Conservation (phyloP, 1,284 basidiomycete genomes). For the Schizophyllum commune region DNA sequence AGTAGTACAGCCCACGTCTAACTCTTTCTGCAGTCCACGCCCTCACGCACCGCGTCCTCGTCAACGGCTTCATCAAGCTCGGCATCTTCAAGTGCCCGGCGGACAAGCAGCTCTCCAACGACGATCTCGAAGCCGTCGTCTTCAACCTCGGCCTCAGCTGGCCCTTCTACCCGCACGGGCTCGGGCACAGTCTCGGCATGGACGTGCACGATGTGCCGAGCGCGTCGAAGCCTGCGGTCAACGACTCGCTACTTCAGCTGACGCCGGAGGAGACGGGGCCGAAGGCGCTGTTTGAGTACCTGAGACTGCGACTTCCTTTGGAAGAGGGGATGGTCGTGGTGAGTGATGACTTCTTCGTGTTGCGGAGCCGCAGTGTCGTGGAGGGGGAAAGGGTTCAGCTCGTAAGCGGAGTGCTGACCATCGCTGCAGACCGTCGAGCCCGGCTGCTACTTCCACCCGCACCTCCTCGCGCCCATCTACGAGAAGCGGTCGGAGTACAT, state of each 20-base stretch:
- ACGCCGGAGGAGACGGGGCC: slow-evolving; percentile 32
- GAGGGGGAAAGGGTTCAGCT: too few species aligned
- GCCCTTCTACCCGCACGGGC: slow-evolving; percentile 88
- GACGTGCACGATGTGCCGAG: slow-evolving; percentile 85
- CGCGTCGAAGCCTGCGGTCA: slow-evolving; percentile 57
- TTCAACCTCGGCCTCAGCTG: slow-evolving; percentile 68
- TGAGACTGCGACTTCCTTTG: slow-evolving; percentile 69
- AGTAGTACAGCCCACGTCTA: not conserved
- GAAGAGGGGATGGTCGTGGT: slow-evolving; percentile 79
- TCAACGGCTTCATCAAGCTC: slow-evolving; percentile 73
- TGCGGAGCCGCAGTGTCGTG: too few species aligned
- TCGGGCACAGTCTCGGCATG: slow-evolving; percentile 83
- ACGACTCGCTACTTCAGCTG: slow-evolving; percentile 31
- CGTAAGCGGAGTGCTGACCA: slow-evolving; percentile 1
- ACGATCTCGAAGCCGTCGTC: slow-evolving; percentile 60
- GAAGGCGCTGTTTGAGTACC: slow-evolving; percentile 65
- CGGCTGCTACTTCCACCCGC: slow-evolving; percentile 80
- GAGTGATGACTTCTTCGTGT: slow-evolving; percentile 22
- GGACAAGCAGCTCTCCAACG: slow-evolving; percentile 38
- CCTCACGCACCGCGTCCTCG: slow-evolving; percentile 70
- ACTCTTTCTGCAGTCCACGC: slow-evolving; percentile 56
- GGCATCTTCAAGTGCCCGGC: slow-evolving; percentile 72
- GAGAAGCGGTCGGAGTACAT: slow-evolving; percentile 54
- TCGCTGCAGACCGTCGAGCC: slow-evolving; percentile 72
- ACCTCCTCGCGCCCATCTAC: slow-evolving; percentile 63